These are phyloP conservation scores for Apophysomyces elegans DNA, from an alignment of 371 early-diverging fungal species.

Conservation along the genomic window DNA sequence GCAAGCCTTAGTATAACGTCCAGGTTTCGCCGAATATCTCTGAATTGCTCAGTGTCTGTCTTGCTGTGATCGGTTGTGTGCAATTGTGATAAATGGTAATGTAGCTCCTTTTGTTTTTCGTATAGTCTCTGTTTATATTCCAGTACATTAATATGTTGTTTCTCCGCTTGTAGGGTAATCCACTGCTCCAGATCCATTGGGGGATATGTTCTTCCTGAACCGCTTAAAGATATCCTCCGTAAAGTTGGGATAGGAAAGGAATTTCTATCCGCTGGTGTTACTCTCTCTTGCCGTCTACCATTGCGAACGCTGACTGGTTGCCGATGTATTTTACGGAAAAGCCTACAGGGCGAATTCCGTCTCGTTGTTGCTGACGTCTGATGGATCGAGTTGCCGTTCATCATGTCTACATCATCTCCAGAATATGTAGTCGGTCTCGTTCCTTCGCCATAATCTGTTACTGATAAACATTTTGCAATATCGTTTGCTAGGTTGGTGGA, in stretches of 20 bases:
- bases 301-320: not conserved
- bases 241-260: conserved; percentile 8
- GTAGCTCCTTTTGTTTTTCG: conserved; percentile 31
- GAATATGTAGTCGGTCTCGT: not conserved
- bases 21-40: conserved; percentile 30
- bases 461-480: conserved; percentile 45
- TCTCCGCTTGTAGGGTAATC: conserved; percentile 26
- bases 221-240: conserved; percentile 5
- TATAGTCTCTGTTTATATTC: conserved; percentile 22
- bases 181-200: conserved; percentile 25
- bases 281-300: not conserved
- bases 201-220: not conserved
- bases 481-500: conserved; percentile 48
- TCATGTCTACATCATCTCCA: conserved; percentile 24
- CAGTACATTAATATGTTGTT: conserved; percentile 15
- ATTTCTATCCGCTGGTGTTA: not conserved
- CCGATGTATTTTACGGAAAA: not conserved
- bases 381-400: conserved; percentile 8
- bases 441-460: conserved; percentile 23
- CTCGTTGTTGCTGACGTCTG: conserved; percentile 8
- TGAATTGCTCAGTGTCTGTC: conserved; percentile 29
- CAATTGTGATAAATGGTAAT: conserved; percentile 22
- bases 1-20: conserved; percentile 33
- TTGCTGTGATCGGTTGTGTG: conserved; percentile 24
- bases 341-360: conserved; percentile 5